Base-by-base conservation (phyloP, 1,139 yeast genomes). In the Spencermartinsiella ligniputridi region DNA sequence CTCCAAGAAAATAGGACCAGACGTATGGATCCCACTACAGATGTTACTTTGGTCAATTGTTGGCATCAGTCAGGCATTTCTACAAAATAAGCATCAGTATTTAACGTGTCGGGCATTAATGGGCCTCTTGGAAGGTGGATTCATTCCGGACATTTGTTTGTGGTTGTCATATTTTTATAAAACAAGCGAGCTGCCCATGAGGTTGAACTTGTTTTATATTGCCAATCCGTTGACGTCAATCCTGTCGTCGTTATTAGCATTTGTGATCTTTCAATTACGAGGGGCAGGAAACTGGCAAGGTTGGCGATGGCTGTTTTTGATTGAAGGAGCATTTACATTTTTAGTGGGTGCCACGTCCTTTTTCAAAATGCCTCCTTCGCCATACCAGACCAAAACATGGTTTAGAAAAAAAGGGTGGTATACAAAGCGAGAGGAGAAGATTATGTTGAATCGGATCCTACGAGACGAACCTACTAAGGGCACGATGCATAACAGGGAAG, bases 281-380 rank as follows among this genome's bases (percentile, higher is more conserved):
- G 75, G 75, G 8, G 41, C 53, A 0, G 64, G 65, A 15, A 59
- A 64, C 1, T 52, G 61, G 35, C 65, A 61, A 30, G 85, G 85
- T 17, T 81, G 86, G 85, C 68, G 74, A 52, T 81, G 82, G 81
- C 63, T 83, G 20, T 83, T 82, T 55, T 57, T 83, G 20, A 65
- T 83, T 42, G 89, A 82, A 57, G 89, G 89, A 1, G 45, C 72
- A 1, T 57, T 79, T 43, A 80, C 88, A 1, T 61, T 82, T 3
- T 21, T 60, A 2, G 70, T 83, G 55, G 89, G 88, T 0, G 41
- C 81, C 33, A 56, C 66, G 13, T 39, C 48, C 13, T 45, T 44
- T 21, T 78, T 74, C 56, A 62, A 72, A 48, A 79, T 83, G 84
- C 82, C 80, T 25, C 76, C 84, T 1, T 72, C 80, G 1, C 76